Evolutionary conservation across 164 flowering plant genomes (phyloP), one percentile per base, ranked within the genome.

Genomic region (Magnolia sinica): DNA sequence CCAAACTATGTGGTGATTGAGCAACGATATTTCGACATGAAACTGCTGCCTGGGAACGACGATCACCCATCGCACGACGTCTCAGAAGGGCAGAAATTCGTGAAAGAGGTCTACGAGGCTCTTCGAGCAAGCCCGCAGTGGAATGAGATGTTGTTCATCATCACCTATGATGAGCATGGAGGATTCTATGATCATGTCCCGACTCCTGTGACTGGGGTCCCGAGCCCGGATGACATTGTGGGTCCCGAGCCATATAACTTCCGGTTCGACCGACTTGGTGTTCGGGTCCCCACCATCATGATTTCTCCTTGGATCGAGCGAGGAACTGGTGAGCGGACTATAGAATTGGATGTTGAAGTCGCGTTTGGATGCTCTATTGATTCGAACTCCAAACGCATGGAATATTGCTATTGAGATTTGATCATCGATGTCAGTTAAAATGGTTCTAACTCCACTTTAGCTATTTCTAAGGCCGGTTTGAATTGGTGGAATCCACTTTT

Each of bases 241-340:
- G 89, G 94, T n/a, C 89, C 91, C 2, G 87, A 67, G 31, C 96
- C 96, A 0, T 90, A 77, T 67, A 78, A 87, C 52, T 93, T 91
- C 70, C 77, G 79, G 71, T 93, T 91, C 73, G 90, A 91, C 55
- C 88, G 94, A 0, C 89, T 93, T 16, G 98, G 98, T 1, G 92
- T 90, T 79, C 81, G 95, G 59, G 92, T 93, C 64, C 97, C 97
- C 1, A 76, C 90, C 24, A 79, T 93, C 27, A 27, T 91, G 50
- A 83, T 93, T 64, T 91, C 94, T 59, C 98, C 96, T 0, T 93
- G 98, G 98, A 91, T 93, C 45, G 88, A 93, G 55, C 86, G 75
- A 16, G 98, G 98, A 78, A 88, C 91, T 68, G 94, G 97, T 92
- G 64, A 11, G 23, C 9, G 3, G 14, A 16, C 9, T 13, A 29